Evolutionary conservation across 2,329 filamentous ascomycete genomes (phyloP), one percentile per base, ranked within the genome.

Genomic region (Venturiaceae sp.): DNA sequence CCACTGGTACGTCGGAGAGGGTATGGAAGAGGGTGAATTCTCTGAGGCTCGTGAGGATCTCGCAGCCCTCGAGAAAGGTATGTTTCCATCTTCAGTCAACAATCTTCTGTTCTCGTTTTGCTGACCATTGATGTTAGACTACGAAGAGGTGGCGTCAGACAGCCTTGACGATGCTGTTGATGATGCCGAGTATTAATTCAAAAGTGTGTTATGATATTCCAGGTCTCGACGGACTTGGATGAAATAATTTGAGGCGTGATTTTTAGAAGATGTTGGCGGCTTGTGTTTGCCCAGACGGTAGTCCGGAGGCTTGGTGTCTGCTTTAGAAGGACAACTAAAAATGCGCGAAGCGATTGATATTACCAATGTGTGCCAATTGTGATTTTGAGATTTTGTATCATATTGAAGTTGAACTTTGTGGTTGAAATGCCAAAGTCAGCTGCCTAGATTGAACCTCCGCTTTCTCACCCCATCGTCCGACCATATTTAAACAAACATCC

Each of bases 21-120:
- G 89, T 76, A 94, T 94, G 89, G 89, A 94, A 78, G 89, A 94
- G 73, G 89, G 89, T 67, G 89, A 94, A 74, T 94, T 94, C 78
- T 88, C 85, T 63, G 89, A 94, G 75, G 89, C 89, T 62, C 86
- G 89, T 66, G 89, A 94, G 77, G 89, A 94, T 72, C 79, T 94
- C 61, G 89, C 89, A 62, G 89, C 89, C 53, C 79, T 94, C 34
- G 89, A 92, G 80, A 89, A 87, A 78, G 88, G 44, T 50, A 30
- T 50, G 44, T 50, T 8, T 30, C 11, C 7, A 26, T 28, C 1
- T n/a, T 30, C 5, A n/a, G 4, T 7, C 44, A 3, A 5, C 19
- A 16, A 7, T 13, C 8, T 30, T n/a, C 13, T n/a, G n/a, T n/a
- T n/a, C 4, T 7, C 44, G 26, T n/a, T n/a, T 28, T 30, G 14